Percentiles rank a stretch among this genome's conserved stretches.
Conservation (phyloP, 139 green algal genomes). For the Chlamydomonas incerta region DNA sequence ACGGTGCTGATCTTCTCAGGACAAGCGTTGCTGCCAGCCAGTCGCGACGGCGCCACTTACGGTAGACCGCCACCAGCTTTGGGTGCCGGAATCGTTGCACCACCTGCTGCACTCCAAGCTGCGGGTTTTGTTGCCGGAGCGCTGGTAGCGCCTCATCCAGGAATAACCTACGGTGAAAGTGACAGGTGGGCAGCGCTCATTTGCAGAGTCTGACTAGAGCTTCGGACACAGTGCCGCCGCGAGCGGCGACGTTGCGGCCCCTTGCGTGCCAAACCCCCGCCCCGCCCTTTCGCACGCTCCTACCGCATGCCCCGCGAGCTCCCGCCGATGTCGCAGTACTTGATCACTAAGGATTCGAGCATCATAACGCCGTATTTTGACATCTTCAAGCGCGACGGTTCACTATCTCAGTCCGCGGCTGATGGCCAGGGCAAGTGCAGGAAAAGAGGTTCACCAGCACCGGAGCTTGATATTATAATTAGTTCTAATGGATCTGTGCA, state of each 20-base stretch:
- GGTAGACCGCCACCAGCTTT: constrained; percentile 41
- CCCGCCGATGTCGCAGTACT: constrained; percentile 48
- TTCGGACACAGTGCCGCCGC: too few relatives aligned
- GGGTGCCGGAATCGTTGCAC: constrained; percentile 28
- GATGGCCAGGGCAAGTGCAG: too few relatives aligned
- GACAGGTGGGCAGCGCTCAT: too few relatives aligned
- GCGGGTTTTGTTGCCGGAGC: constrained; percentile 29
- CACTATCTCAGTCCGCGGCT: too few relatives aligned
- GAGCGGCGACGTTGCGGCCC: too few relatives aligned
- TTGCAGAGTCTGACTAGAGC: too few relatives aligned
- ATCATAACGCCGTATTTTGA: constrained; percentile 55
- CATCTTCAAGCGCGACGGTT: not conserved
- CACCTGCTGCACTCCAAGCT: constrained; percentile 34
- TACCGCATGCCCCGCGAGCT: constrained; percentile 56
- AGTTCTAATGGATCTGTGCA: too few relatives aligned
- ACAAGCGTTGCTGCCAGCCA: too few relatives aligned
- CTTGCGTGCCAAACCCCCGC: too few relatives aligned
- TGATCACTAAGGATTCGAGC: constrained; percentile 47
- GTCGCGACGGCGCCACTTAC: constrained; percentile 37
- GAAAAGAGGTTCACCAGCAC: too few relatives aligned
- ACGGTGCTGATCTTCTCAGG: too few relatives aligned
- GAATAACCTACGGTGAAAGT: constrained; percentile 23
- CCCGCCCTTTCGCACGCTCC: not conserved
- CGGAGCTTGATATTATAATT: too few relatives aligned
- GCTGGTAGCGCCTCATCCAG: constrained; percentile 25